Evolutionary conservation across 306 rosid species (phyloP), one percentile per base, ranked within the genome.

Genomic region (Citrullus amarus): DNA sequence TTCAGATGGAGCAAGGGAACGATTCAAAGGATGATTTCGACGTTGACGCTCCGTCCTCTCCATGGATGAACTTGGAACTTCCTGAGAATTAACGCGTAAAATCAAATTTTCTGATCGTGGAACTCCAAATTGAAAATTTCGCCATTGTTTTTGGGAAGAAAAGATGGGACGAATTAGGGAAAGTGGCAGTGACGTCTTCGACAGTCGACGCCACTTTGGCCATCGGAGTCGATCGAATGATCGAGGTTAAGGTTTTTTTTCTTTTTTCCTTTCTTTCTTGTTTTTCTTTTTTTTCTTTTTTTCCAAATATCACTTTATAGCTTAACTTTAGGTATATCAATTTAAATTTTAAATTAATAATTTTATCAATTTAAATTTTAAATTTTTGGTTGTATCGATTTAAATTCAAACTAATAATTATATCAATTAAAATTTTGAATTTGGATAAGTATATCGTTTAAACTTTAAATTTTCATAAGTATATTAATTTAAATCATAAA

Each of bases 21-120:
- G 78, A 76, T 79, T 54, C 15, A 83, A 54, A 65, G 71, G 79
- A 55, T 61, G 80, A 66, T 67, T 81, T 76, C 82, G 80, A 43
- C 75, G 81, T 9, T 77, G 73, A 55, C 79, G 81, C 41, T 54
- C 79, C 50, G 32, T 75, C 79, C 56, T 39, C 79, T 76, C 66
- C 79, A 76, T 76, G 22, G 55, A 73, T 51, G 77, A 30, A 28
- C 57, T 50, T 17, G 38, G 12, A 72, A 22, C 43, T 72, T 46
- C 25, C 30, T 9, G 36, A 44, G 57, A 22, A 70, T 44, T 70
- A 28, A 41, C 12, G 70, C 14, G 46, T 17, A 63, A 17, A 63
- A 16, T 16, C 70, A 15, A 13, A 48, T 0, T 10, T 8, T 63
- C 25, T 36, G 70, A 16, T 63, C 46, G 10, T 63, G 46, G 46